Conservation (phyloP, 352 stramenopile genomes). For the Phytophthora lateralis region DNA sequence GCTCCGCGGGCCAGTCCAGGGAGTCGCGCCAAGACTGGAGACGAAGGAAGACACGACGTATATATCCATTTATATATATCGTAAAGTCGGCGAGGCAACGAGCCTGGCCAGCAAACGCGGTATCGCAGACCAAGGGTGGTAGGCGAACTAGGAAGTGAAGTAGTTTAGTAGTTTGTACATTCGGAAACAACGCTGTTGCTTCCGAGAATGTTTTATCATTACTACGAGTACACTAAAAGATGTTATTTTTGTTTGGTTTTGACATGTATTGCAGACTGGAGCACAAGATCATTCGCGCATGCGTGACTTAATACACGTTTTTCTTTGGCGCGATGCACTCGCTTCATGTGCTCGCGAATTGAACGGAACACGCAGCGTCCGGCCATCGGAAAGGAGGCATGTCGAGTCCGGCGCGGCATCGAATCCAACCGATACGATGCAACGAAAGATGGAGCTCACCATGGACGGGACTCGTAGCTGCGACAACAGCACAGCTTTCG, state of each 20-base stretch:
- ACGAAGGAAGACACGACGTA: conserved; percentile 21
- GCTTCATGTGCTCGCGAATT: too few relatives aligned
- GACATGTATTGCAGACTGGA: too few relatives aligned
- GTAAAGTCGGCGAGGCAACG: conserved; percentile 15
- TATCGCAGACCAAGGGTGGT: conserved; percentile 1
- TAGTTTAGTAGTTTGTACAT: conserved; percentile 28
- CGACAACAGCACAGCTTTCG: too few relatives aligned
- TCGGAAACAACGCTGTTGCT: conserved; percentile 21
- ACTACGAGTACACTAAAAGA: conserved; percentile 24
- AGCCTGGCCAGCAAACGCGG: conserved; percentile 14
- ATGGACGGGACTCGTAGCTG: too few relatives aligned
- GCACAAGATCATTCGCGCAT: too few relatives aligned
- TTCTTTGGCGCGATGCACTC: too few relatives aligned
- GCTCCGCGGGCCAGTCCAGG: neutral
- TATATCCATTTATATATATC: conserved; percentile 40
- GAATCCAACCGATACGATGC: too few relatives aligned
- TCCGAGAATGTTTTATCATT: conserved; percentile 17
- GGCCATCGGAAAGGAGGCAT: too few relatives aligned
- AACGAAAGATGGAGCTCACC: too few relatives aligned
- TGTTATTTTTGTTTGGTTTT: conserved; percentile 4
- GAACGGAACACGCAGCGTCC: too few relatives aligned
- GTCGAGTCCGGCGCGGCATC: too few relatives aligned
- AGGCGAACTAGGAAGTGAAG: conserved; percentile 29
- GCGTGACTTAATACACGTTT: too few relatives aligned
- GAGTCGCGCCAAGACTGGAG: conserved; percentile 5